Percentiles rank a stretch among this genome's conserved stretches.
phyloP scores from a whole-genome alignment of 78 protist genomes.

The Dictyostelium brefeldianum region DNA sequence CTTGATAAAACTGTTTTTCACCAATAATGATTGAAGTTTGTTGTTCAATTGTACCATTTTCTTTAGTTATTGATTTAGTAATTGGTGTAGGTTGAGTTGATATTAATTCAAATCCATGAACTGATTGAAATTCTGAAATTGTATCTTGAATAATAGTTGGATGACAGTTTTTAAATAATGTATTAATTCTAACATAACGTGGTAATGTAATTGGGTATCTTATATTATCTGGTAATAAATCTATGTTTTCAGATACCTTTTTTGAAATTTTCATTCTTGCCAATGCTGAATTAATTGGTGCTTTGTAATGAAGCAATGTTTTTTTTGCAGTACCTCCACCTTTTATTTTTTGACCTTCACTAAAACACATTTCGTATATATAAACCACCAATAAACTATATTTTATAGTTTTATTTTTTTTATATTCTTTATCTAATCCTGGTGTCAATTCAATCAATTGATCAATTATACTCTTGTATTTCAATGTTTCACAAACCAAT shows the following conservation, averaged over 20 bases:
- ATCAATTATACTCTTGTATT: conserved; percentile 68
- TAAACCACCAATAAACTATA: conserved; percentile 51
- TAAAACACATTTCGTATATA: conserved; percentile 50
- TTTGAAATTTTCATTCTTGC: conserved; percentile 74
- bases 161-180: background rate
- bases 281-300: conserved; percentile 39
- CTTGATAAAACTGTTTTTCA: conserved; percentile 68
- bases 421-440: conserved; percentile 25
- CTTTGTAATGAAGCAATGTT: conserved; percentile 23
- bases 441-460: conserved; percentile 20
- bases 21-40: background rate
- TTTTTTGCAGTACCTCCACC: conserved; percentile 77
- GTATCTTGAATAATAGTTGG: background rate
- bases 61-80: background rate
- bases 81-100: background rate
- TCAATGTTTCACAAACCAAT: conserved; percentile 83
- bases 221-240: conserved; percentile 65
- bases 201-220: conserved; percentile 68
- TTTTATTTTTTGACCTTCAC: background rate
- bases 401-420: conserved; percentile 19
- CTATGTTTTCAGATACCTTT: conserved; percentile 7
- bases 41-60: background rate
- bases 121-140: background rate
- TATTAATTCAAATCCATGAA: background rate
- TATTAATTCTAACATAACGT: conserved; percentile 78